Evolutionary conservation across 169 alveolate genomes (phyloP).

Genomic region (Plasmodium ovale): DNA sequence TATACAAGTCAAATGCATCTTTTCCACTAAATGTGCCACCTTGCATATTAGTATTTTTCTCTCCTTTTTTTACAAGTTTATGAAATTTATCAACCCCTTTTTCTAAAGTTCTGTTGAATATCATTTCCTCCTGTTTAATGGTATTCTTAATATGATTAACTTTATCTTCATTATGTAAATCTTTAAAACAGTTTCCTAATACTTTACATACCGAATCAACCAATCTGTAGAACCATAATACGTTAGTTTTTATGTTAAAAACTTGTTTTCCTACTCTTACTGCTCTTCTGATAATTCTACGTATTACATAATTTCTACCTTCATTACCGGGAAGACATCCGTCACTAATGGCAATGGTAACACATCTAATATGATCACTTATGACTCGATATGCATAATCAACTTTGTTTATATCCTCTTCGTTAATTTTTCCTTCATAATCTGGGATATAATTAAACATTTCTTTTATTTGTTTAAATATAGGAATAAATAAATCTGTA

Average conservation of each 20-base stretch:
- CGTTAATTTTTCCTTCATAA: constrained; percentile 90
- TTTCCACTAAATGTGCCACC: constrained; percentile 79
- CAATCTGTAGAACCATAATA: constrained; percentile 90
- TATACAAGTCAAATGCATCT: constrained; percentile 91
- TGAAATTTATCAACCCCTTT: constrained; percentile 89
- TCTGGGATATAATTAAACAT: constrained; percentile 83
- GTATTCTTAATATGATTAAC: constrained; percentile 85
- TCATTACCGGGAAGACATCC: constrained; percentile 95
- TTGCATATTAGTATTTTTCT: not conserved
- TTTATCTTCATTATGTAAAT: constrained; percentile 86
- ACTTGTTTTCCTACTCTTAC: constrained; percentile 90
- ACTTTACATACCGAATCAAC: constrained; percentile 88
- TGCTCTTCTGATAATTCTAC: constrained; percentile 94
- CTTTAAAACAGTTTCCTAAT: constrained; percentile 88
- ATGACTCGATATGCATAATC: constrained; percentile 95
- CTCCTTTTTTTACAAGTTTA: constrained; percentile 74
- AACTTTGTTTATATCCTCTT: constrained; percentile 85
- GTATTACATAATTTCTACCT: constrained; percentile 93
- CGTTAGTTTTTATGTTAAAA: constrained; percentile 80
- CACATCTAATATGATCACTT: constrained; percentile 94
- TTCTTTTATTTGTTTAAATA: constrained; percentile 88
- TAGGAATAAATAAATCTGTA: constrained; percentile 92
- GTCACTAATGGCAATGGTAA: constrained; percentile 93
- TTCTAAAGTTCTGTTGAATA: constrained; percentile 90
- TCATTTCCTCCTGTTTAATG: constrained; percentile 90